These are phyloP conservation scores for Pseudofabraea citricarpa DNA, from an alignment of 2,329 filamentous ascomycete genomes.

Conservation along the genomic window DNA sequence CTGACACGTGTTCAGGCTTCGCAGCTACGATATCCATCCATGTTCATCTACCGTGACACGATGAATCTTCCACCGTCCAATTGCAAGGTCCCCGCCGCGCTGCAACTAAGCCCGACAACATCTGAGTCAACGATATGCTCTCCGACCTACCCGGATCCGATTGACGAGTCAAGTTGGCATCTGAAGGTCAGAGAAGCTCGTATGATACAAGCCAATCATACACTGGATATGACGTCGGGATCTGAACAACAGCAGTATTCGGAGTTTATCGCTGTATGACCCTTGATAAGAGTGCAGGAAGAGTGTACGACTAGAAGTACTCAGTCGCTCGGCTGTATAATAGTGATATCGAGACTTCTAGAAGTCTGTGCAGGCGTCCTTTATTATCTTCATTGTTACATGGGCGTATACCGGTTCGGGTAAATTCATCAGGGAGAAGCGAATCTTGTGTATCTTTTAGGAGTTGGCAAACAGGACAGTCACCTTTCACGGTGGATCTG, in stretches of 20 bases:
- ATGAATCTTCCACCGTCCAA: constrained; percentile 2
- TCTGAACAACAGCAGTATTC: background rate
- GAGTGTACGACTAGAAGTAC: no score
- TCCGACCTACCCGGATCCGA: background rate
- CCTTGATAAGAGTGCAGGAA: no score
- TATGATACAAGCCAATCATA: background rate
- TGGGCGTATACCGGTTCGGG: no score
- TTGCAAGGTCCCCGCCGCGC: background rate
- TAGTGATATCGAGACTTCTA: no score
- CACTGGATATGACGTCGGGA: background rate
- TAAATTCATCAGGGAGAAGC: no score
- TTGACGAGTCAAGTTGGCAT: background rate
- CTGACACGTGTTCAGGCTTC: background rate
- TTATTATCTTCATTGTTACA: no score
- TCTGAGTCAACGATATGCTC: background rate
- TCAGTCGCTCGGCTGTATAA: no score
- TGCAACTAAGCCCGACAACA: background rate
- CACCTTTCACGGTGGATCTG: no score
- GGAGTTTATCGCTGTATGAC: background rate
- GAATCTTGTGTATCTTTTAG: no score
- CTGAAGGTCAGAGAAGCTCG: background rate
- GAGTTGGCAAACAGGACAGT: no score
- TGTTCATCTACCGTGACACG: constrained; percentile 1
- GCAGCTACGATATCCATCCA: constrained; percentile 1
- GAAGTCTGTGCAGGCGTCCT: no score